Evolutionary conservation across 371 early-diverging fungal species (phyloP).

Genomic region (Mucor velutinosus): DNA sequence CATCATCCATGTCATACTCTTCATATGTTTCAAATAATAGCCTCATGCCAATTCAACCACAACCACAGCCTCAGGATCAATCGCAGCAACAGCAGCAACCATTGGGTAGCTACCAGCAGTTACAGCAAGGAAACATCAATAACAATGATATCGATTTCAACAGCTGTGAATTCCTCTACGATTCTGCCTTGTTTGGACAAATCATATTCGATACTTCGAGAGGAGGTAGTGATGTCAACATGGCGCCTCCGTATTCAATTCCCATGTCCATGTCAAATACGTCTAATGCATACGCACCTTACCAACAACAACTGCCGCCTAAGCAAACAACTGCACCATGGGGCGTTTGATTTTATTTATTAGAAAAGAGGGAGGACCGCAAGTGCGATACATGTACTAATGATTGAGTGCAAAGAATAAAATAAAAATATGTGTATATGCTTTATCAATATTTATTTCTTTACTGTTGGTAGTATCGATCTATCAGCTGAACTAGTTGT

Average conservation of each 20-base stretch:
- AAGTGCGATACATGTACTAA: no score
- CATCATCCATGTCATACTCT: background rate
- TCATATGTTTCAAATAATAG: background rate
- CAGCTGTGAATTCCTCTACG: conserved; percentile 44
- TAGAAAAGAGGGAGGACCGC: background rate
- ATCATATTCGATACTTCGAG: conserved; percentile 37
- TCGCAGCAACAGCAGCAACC: conserved; percentile 9
- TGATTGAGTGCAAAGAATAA: no score
- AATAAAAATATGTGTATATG: no score
- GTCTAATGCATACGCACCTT: background rate
- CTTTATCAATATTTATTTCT: no score
- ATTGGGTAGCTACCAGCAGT: background rate
- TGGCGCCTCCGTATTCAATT: background rate
- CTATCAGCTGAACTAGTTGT: no score
- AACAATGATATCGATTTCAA: conserved; percentile 39
- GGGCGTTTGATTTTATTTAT: background rate
- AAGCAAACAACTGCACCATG: background rate
- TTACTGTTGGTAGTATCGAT: no score
- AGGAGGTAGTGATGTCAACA: background rate
- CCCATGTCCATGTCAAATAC: background rate
- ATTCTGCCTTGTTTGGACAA: conserved; percentile 49
- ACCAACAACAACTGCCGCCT: background rate
- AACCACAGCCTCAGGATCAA: background rate
- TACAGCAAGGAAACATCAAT: background rate
- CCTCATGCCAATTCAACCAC: background rate